These are phyloP conservation scores for Arctostaphylos glauca DNA, from an alignment of 148 eudicot species.

Conservation along the genomic window DNA sequence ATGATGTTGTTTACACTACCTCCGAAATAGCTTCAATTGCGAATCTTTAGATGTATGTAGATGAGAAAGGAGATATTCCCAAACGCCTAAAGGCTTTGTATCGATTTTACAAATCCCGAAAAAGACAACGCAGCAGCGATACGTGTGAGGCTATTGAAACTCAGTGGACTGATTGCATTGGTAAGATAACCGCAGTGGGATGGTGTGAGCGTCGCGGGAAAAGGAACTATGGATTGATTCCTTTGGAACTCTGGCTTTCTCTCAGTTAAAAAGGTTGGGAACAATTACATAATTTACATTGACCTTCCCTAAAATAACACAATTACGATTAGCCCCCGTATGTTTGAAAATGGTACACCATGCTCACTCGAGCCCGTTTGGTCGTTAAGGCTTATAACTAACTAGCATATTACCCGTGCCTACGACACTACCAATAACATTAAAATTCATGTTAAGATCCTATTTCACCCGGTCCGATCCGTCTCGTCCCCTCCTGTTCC, in stretches of 20 bases:
- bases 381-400: too few species aligned
- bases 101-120: not conserved
- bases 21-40: not conserved
- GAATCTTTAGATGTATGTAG: not conserved
- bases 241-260: not conserved
- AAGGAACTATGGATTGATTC: not conserved
- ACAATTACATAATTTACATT: too few species aligned
- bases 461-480: too few species aligned
- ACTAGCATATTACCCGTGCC: too few species aligned
- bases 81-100: not conserved
- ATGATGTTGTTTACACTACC: not conserved
- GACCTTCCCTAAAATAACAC: too few species aligned
- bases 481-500: too few species aligned
- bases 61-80: not conserved
- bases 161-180: not conserved
- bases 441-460: too few species aligned
- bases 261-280: not conserved
- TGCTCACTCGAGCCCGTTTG: too few species aligned
- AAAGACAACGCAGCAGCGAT: not conserved
- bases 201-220: not conserved
- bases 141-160: not conserved
- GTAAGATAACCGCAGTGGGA: not conserved
- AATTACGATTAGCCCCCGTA: too few species aligned
- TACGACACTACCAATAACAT: too few species aligned
- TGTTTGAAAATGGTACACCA: too few species aligned